Evolutionary conservation across 2,329 filamentous ascomycete genomes (phyloP).

Genomic region (Ophiocordyceps australis): DNA sequence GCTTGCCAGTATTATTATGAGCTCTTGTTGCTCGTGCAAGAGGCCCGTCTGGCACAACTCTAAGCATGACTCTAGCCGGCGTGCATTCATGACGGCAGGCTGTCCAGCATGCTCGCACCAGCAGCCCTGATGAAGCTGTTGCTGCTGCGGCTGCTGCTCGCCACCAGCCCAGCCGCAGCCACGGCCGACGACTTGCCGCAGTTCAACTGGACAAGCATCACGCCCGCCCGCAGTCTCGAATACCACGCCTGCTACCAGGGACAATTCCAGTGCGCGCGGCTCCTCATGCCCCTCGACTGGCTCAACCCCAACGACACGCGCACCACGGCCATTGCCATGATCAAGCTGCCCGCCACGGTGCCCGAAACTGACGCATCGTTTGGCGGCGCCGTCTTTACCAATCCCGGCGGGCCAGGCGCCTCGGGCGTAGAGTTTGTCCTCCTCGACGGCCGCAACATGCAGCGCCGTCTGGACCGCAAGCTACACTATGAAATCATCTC

Average conservation of each 20-base stretch:
- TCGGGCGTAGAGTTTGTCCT: conserved; percentile 16
- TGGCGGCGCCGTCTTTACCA: conserved; percentile 22
- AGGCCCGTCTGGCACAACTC: too few relatives aligned
- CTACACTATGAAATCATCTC: conserved; percentile 21
- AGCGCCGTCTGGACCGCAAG: conserved; percentile 7
- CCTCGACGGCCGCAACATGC: conserved; percentile 10
- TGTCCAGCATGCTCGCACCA: too few relatives aligned
- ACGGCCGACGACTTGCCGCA: too few relatives aligned
- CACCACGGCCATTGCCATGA: conserved; percentile 19
- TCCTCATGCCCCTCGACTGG: conserved; percentile 25
- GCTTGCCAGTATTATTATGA: too few relatives aligned
- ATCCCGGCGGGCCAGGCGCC: conserved; percentile 25
- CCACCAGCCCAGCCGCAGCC: too few relatives aligned
- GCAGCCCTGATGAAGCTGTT: too few relatives aligned
- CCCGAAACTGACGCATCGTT: conserved; percentile 16
- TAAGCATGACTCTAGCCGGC: too few relatives aligned
- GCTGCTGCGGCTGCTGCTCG: too few relatives aligned
- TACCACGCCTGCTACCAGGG: conserved; percentile 22
- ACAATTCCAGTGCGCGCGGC: conserved; percentile 20
- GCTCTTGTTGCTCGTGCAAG: too few relatives aligned
- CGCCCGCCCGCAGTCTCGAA: conserved; percentile 14
- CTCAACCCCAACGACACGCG: conserved; percentile 9
- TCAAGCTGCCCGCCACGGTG: conserved; percentile 20
- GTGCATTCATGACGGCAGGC: too few relatives aligned
- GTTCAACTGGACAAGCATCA: conserved; percentile 19